Base-by-base conservation (phyloP, 352 stramenopile genomes). In the Globisporangium echinulatum region DNA sequence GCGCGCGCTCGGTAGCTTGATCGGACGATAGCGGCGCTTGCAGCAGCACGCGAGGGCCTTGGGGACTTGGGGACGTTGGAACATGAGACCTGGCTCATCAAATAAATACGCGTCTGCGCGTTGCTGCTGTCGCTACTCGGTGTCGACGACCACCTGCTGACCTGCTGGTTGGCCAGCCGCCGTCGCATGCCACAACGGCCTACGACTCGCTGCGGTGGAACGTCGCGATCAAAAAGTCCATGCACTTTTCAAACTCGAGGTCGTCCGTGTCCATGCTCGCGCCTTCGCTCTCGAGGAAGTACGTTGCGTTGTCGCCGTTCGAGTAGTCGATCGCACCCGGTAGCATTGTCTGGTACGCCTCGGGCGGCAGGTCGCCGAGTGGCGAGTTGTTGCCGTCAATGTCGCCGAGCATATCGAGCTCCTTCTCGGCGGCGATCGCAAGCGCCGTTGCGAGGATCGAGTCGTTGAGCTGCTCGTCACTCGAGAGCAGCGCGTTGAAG, bases 381-480 rank as follows among this genome's bases (percentile, higher is more conserved):
- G 67, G 53, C 50, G 64, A 67, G 36, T 68, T 69, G 51, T 79
- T 69, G 5, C 75, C 67, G 14, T 67, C 59, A 9, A 61, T 19
- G 48, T 81, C 73, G 36, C 71, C 80, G 49, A 88, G 68, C 77
- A 85, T 75, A 53, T 85, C 77, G 10, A 90, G 72, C 59, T 90
- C 80, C 39, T 76, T 73, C 61, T 90, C 80, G 39, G 80, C 80
- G 4, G 77, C 72, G 55, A 90, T 90, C 50, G 80, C 80, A n/a
- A 90, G 69, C 33, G 80, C 82, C 19, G 80, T 90, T 39, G 80
- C 79, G 43, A 90, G 64, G 59, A 90, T 90, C 49, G 80, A 90
- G 64, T 90, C 80, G 54, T 88, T 90, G 62, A 90, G 87, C 63
- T 88, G 80, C 69, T 90, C 80, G 60, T 90, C 80, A 55, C 69